Base-by-base conservation (phyloP, 805 yeast species). In the Torulaspora quercuum region DNA sequence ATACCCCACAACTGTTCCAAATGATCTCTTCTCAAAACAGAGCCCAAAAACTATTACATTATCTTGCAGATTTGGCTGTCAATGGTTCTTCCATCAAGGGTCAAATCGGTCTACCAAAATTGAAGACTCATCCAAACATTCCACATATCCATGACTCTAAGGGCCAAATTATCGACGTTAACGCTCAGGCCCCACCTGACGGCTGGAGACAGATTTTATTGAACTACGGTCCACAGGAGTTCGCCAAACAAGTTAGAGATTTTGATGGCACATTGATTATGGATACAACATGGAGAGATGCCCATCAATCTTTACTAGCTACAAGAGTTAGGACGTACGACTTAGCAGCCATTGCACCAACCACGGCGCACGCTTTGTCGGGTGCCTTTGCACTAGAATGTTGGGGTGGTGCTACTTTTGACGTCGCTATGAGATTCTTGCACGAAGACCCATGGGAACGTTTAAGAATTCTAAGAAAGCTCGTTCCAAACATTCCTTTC, bases 331-430 rank as follows among this genome's bases (percentile, higher is more conserved):
- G 99, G 68, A 92, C 98, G 15, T 75, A 84, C 51, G 99, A 92
- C 65, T 70, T 92, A 57, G 69, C 82, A 35, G 83, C 88, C 52
- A 86, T 92, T 69, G 99, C 98, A 14, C 89, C 88, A 42, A 78
- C 94, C 39, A 92, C 99, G 20, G 85, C 96, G 3, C 81, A 83
- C 57, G 97, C 95, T 13, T 68, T 88, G 52, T 66, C 81, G 48
- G 89, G 90, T 46, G 95, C 95, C 3, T 92, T 88, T 64, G 92
- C 99, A 12, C 71, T 92, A 37, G 99, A 92, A 69, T 92, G 98
- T 72, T 92, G 99, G 99, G 99, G 99, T 69, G 99, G 99, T 68
- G 99, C 99, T 37, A 92, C 99, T 24, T 92, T 92, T 56, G 99
- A 92, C 60, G 99, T 92, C 37, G 83, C 95, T 37, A 89, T 92